Base-by-base conservation (phyloP, 2,329 filamentous ascomycete genomes). In the Dactylellina drechsleri region DNA sequence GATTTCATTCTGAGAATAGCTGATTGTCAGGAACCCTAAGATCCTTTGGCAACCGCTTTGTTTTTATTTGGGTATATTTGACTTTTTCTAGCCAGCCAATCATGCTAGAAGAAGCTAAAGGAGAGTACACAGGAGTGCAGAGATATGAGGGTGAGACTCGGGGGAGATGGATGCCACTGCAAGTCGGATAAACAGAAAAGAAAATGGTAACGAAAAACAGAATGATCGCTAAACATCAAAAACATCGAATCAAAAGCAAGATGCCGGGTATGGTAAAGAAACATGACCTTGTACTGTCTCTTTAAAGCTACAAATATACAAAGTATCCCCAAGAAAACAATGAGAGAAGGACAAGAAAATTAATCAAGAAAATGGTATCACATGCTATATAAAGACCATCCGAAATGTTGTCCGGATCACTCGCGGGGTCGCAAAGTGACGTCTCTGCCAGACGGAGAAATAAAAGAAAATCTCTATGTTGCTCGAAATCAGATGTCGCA, bases 181-280 rank as follows among this genome's bases (percentile, higher is more conserved):
- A 58, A 68, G 64, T 36, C 18, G 23, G 65, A 49, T 60, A 68
- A 64, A 71, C 31, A 58, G 31, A 49, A 65, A 54, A 49, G 36
- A 20, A 43, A 70, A 53, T 2, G 18, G 36, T 40, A 28, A 26
- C 36, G 15, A 47, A 60, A 57, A 40, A 36, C 60, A 41, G 66
- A 57, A 58, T 53, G 53, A 54, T 41, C 43, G 66, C 62, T 71
- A 54, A 70, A 66, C 70, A 75, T 50, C 54, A 66, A 56, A 58
- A 41, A 54, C 23, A 62, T 60, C 13, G n/a, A 28, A 47, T 4
- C 26, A 6, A 26, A 16, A 16, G 56, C 45, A 59, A 57, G 15
- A 45, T 31, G 62, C 54, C 47, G 18, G 41, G 52, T 52, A 66
- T 15, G 36, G n/a, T 52, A 52, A 60, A 49, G 56, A 76, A 52